Base-by-base conservation (phyloP, 805 yeast species). In the Candida manassasensis region DNA sequence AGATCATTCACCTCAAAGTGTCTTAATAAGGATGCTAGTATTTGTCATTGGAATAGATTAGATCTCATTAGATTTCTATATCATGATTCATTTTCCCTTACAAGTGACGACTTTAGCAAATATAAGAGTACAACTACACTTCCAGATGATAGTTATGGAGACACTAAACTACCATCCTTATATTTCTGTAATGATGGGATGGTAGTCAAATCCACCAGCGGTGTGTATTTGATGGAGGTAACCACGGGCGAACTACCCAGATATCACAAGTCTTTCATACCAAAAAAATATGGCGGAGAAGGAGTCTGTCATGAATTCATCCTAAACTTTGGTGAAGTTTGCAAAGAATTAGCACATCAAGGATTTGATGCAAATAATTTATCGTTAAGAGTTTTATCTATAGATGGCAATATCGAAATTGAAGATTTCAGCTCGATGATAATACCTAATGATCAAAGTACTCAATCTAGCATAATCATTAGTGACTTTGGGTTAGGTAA, bases 41-140 rank as follows among this genome's bases (percentile, higher is more conserved):
- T 81, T 45, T 89, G 96, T 49, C 79, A 77, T 17, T 90, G 97
- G 97, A 81, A 90, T 56, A 71, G 87, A 40, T 61, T 85, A 36
- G 97, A 90, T 55, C 55, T 84, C 26, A 49, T 86, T 30, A 69
- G 96, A 50, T 90, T 83, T 52, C 59, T 86, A 32, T 76, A 77
- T 53, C 97, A 90, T 57, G 94, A 84, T 6, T 75, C 85, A 0
- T 89, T 90, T 56, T 59, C 81, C 2, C 52, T 84, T 16, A 93
- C 94, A 0, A 53, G 64, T 4, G 96, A 87, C 51, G 22, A 41
- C 1, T 72, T 69, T 58, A 59, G 53, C 3, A 56, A 63, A 26
- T 44, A 51, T 7, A 58, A 63, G 4, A 57, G 68, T 2, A 71
- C 69, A 1, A 48, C 57, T 6, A 26, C 37, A 34, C 7, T n/a